Conservation (phyloP, 768 basidiomycete species). For the Boletus reticulatus region DNA sequence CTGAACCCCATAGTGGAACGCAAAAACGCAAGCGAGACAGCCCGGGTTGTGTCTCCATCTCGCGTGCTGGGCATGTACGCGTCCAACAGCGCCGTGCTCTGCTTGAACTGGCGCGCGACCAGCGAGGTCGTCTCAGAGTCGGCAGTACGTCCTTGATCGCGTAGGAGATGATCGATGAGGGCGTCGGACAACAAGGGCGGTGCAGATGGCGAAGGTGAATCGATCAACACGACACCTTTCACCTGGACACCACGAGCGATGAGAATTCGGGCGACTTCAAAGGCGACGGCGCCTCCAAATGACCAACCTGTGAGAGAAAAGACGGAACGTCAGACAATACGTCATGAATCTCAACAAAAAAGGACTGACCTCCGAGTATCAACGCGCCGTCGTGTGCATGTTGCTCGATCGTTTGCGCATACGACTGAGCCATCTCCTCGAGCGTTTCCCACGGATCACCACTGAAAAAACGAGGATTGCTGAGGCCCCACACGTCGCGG, state of each 20-base stretch:
- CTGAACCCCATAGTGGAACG: slow-evolving; percentile 50
- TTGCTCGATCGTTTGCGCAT: slow-evolving; percentile 41
- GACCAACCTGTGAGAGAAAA: slow-evolving; percentile 59
- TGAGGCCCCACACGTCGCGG: slow-evolving; percentile 59
- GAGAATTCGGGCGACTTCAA: slow-evolving; percentile 58
- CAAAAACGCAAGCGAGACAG: slow-evolving; percentile 46
- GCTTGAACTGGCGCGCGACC: slow-evolving; percentile 47
- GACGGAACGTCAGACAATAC: background rate
- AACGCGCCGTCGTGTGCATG: slow-evolving; percentile 36
- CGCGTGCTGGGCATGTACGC: slow-evolving; percentile 40
- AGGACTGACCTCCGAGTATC: slow-evolving; percentile 54
- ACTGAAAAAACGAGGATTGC: slow-evolving; percentile 50
- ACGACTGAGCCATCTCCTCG: slow-evolving; percentile 50
- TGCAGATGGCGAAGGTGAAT: slow-evolving; percentile 58
- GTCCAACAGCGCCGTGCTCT: slow-evolving; percentile 46
- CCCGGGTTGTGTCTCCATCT: slow-evolving; percentile 9
- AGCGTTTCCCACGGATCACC: slow-evolving; percentile 48
- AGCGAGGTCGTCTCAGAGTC: slow-evolving; percentile 31
- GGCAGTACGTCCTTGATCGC: slow-evolving; percentile 27
- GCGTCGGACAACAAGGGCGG: slow-evolving; percentile 50
- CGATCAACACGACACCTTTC: slow-evolving; percentile 62
- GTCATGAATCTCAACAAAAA: background rate
- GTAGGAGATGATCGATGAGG: slow-evolving; percentile 48
- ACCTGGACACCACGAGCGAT: slow-evolving; percentile 38
- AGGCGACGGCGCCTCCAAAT: slow-evolving; percentile 72